Percentiles rank a stretch among this genome's conserved stretches.
phyloP scores from a whole-genome alignment of 352 stramenopile species.

The Peronospora farinosa region DNA sequence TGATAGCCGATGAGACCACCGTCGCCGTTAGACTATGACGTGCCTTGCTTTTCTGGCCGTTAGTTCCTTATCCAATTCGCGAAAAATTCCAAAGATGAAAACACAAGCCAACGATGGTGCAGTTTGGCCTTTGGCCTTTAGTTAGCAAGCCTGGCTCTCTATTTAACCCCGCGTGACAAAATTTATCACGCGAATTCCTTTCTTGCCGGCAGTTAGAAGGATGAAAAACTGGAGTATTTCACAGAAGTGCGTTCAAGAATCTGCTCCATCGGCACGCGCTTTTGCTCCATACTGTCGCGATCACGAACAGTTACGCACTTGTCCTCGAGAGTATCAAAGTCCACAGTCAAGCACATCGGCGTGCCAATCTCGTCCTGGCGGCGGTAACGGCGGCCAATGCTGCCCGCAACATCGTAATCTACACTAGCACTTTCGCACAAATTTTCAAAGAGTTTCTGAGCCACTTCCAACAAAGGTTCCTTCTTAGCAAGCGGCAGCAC shows the following conservation, averaged over 20 bases:
- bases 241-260: constrained; percentile 53
- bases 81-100: constrained; percentile 3
- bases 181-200: constrained; percentile 1
- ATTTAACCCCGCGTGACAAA: constrained; percentile 14
- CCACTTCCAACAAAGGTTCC: constrained; percentile 85
- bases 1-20: neutral
- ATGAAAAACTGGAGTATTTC: constrained; percentile 36
- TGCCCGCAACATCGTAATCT: constrained; percentile 89
- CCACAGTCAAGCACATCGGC: constrained; percentile 95
- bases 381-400: constrained; percentile 88
- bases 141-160: constrained; percentile 11
- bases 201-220: constrained; percentile 22
- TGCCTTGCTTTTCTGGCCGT: neutral
- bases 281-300: constrained; percentile 94
- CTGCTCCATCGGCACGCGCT: constrained; percentile 88
- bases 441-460: constrained; percentile 87
- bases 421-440: constrained; percentile 86
- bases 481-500: constrained; percentile 95
- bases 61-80: constrained; percentile 1
- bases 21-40: neutral
- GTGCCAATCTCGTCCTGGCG: constrained; percentile 96
- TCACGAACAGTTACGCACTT: constrained; percentile 94
- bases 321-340: constrained; percentile 95
- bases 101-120: neutral
- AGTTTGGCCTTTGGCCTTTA: neutral